Evolutionary conservation across 805 yeast genomes (phyloP).

Genomic region (Metschnikowia similis): DNA sequence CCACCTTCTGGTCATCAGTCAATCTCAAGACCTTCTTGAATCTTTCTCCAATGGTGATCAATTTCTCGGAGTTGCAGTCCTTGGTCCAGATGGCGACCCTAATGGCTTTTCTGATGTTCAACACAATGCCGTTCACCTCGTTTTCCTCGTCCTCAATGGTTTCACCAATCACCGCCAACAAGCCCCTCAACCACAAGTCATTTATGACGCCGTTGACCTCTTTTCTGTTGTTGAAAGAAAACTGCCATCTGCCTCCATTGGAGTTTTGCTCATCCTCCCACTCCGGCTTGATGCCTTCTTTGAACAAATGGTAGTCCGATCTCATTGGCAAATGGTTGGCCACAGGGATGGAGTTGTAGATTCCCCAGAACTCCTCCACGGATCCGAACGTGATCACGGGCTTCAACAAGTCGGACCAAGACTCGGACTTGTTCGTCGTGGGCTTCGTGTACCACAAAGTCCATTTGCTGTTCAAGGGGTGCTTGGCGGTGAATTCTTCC

Average conservation of each 20-base stretch:
- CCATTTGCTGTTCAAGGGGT: constrained; percentile 89
- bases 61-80: constrained; percentile 59
- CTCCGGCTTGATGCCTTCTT: constrained; percentile 92
- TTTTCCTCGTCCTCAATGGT: constrained; percentile 79
- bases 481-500: constrained; percentile 70
- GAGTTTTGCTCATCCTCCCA: constrained; percentile 93
- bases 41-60: constrained; percentile 75
- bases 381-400: constrained; percentile 88
- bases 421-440: constrained; percentile 67
- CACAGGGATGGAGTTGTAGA: constrained; percentile 86
- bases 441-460: constrained; percentile 98
- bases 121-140: constrained; percentile 92
- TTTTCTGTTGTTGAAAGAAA: constrained; percentile 63
- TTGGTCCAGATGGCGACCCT: constrained; percentile 94
- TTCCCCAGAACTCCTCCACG: constrained; percentile 99
- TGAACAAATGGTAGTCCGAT: constrained; percentile 93
- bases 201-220: constrained; percentile 61
- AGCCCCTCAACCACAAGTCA: constrained; percentile 86
- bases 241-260: constrained; percentile 90
- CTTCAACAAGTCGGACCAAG: constrained; percentile 89
- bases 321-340: constrained; percentile 86
- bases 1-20: constrained; percentile 69
- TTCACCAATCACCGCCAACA: constrained; percentile 91
- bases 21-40: constrained; percentile 83
- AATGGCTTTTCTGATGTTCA: constrained; percentile 72